Evolutionary conservation across 352 stramenopile species (phyloP).

Genomic region (Phytophthora syringae): DNA sequence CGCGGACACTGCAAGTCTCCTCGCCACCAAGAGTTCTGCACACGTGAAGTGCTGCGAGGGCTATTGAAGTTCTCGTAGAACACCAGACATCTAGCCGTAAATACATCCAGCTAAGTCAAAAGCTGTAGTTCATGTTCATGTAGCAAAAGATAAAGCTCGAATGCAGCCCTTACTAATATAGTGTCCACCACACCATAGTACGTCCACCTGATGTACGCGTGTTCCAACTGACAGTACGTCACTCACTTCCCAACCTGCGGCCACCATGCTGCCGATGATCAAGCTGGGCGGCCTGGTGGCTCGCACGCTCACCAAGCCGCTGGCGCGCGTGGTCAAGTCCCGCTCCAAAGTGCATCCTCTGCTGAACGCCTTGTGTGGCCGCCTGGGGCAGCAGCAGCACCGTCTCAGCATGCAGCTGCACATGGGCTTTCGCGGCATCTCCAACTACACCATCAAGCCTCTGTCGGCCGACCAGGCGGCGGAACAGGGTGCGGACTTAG

Average conservation of each 20-base stretch:
- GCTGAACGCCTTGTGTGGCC: constrained; percentile 65
- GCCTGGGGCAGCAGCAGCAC: constrained; percentile 75
- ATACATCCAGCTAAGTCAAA: too few species aligned
- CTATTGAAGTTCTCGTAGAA: too few species aligned
- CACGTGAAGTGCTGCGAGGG: too few species aligned
- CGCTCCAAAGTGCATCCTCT: constrained; percentile 83
- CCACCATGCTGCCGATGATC: constrained; percentile 75
- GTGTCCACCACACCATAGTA: neutral
- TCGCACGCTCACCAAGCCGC: constrained; percentile 84
- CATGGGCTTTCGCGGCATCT: constrained; percentile 82
- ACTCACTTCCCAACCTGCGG: neutral
- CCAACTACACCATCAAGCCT: constrained; percentile 83
- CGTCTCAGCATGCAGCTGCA: constrained; percentile 69
- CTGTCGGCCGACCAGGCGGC: constrained; percentile 74
- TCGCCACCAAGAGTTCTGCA: too few species aligned
- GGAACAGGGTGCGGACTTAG: constrained; percentile 77
- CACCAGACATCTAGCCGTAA: too few species aligned
- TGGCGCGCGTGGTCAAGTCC: constrained; percentile 90
- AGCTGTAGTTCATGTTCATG: too few species aligned
- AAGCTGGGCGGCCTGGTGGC: constrained; percentile 85
- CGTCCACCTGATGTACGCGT: neutral
- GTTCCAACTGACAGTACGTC: neutral
- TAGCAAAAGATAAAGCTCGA: too few species aligned
- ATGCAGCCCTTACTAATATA: neutral
- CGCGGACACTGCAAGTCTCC: too few species aligned